Evolutionary conservation across 1,139 yeast genomes (phyloP).

Genomic region (Protomyces lactucae-debilis): DNA sequence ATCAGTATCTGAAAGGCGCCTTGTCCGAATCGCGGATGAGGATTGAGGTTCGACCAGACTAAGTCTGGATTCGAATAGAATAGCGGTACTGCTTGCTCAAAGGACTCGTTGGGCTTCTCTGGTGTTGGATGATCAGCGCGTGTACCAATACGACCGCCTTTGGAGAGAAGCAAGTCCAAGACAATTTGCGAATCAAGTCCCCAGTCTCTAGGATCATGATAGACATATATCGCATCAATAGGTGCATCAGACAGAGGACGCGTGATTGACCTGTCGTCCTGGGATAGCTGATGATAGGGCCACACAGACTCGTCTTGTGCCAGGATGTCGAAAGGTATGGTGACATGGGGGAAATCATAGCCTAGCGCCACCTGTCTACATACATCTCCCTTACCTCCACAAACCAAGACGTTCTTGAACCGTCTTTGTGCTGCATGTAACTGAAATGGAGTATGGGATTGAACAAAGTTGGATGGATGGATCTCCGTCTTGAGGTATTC

Average conservation of each 20-base stretch:
- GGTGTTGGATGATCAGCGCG: slow-evolving; percentile 40
- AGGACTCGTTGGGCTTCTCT: slow-evolving; percentile 43
- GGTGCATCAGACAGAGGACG: slow-evolving; percentile 41
- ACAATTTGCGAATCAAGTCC: slow-evolving; percentile 83
- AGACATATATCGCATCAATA: slow-evolving; percentile 76
- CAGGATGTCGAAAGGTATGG: slow-evolving; percentile 71
- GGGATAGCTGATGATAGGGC: slow-evolving; percentile 62
- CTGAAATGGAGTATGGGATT: slow-evolving; percentile 86
- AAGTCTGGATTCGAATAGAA: slow-evolving; percentile 85
- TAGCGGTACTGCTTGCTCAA: slow-evolving; percentile 70
- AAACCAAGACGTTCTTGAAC: slow-evolving; percentile 62
- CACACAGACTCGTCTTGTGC: slow-evolving; percentile 55
- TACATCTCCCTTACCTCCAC: slow-evolving; percentile 63
- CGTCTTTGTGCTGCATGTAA: slow-evolving; percentile 58
- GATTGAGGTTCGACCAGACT: slow-evolving; percentile 83
- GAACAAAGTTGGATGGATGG: slow-evolving; percentile 72
- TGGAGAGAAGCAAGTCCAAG: slow-evolving; percentile 65
- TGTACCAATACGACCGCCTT: slow-evolving; percentile 78
- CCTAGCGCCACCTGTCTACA: slow-evolving; percentile 32
- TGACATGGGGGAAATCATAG: slow-evolving; percentile 68
- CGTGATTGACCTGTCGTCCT: slow-evolving; percentile 50
- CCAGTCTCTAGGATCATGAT: slow-evolving; percentile 89
- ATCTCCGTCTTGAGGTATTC: slow-evolving; percentile 55
- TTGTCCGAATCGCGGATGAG: slow-evolving; percentile 77
- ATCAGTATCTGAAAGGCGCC: slow-evolving; percentile 47